Base-by-base conservation (phyloP, 768 basidiomycete genomes). In the Candolleomyces efflorescens region DNA sequence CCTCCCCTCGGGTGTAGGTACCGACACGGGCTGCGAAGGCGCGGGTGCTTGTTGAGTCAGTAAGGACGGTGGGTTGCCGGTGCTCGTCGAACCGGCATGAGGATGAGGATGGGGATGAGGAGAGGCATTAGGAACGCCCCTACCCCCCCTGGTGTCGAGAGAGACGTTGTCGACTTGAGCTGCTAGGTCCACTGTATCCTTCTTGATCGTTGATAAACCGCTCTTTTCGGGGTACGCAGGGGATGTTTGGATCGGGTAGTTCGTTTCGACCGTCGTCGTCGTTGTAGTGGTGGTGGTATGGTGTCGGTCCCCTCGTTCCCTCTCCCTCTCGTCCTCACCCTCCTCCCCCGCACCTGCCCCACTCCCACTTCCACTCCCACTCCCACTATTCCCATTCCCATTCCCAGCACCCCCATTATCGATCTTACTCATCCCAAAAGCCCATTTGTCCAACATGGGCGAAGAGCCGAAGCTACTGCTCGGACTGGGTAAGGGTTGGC, bases 401-500 rank as follows among this genome's bases (percentile, higher is more conserved):
- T n/a, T n/a, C n/a, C n/a, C n/a, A n/a, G n/a, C n/a, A 10, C 60
- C 69, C 39, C 76, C 71, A 45, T 75, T 77, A 20, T 86, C 90
- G 64, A 98, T 95, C 73, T 87, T 91, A 73, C 82, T 87, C 96
- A 98, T 98, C 2, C 86, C 88, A 65, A 99, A 96, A 0, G 86
- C 86, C 78, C 86, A 92, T 63, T 88, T 89, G 78, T 97, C 95
- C 49, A 95, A 63, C 73, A 75, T 75, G 12, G 92, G 89, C 53
- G 84, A 84, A 20, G 81, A 77, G 46, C 78, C 82, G 65, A 83
- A 87, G 3, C 87, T 87, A 27, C 87, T 89, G 15, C 84, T 86
- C 0, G 90, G 90, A 2, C 90, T 92, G 0, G 96, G 96, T 5
- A 99, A 79, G 0, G 96, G 96, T 67, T 94, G 96, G 0, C 90